phyloP scores from a whole-genome alignment of 768 basidiomycete genomes.

The Candolleomyces eurysporus region DNA sequence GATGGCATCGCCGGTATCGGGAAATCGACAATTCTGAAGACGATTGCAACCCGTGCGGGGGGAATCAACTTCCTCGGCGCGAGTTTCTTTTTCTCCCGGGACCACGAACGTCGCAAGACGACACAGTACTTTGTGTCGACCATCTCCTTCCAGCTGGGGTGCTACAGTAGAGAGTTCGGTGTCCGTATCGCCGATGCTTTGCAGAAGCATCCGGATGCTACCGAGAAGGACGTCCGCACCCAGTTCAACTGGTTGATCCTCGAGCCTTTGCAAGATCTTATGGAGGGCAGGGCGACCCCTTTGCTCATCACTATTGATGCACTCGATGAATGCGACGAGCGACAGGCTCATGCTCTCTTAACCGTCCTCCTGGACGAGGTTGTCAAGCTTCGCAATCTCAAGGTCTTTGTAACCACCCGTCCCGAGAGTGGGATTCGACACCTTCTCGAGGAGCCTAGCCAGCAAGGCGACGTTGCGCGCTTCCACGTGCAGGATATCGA shows the following conservation, averaged over 20 bases:
- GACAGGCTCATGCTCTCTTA: neutral
- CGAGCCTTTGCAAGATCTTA: neutral
- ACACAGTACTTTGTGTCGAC: neutral
- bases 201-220: neutral
- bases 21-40: neutral
- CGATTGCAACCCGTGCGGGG: neutral
- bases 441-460: neutral
- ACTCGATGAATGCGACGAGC: neutral
- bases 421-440: neutral
- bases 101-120: neutral
- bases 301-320: neutral
- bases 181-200: neutral
- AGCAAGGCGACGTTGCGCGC: neutral
- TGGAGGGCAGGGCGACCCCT: neutral
- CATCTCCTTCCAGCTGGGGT: neutral
- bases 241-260: neutral
- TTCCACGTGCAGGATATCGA: slow-evolving; percentile 2
- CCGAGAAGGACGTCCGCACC: neutral
- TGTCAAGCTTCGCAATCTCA: neutral
- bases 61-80: neutral
- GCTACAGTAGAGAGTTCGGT: neutral
- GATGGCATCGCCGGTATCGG: slow-evolving; percentile 6
- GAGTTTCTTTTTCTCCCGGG: slow-evolving; percentile 3
- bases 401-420: neutral
- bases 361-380: neutral